Evolutionary conservation across 805 yeast species (phyloP), one percentile per base, ranked within the genome.

Genomic region (Suhomyces vadensis): DNA sequence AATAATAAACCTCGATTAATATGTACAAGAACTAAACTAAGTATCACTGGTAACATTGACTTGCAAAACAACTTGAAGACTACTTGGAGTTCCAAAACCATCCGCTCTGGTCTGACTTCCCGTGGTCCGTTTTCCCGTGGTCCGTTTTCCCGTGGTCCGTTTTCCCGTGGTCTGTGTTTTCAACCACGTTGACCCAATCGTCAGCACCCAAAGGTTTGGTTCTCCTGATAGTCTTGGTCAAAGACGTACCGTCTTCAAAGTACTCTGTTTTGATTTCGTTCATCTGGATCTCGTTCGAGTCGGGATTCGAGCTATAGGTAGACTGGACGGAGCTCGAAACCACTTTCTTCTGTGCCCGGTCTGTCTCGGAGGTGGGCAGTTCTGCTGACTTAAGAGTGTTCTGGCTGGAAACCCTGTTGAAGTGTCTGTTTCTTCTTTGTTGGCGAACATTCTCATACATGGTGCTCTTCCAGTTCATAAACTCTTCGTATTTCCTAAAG

Each of bases 401-500:
- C 29, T 14, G 21, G 5, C 6, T 10, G 3, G 25, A 20, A 20
- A 9, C 13, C 16, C n/a, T 21, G 16, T 13, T 20, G 13, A 14
- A 5, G 23, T 40, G 42, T 37, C 46, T 44, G 43, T 51, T 40
- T 29, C 46, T 46, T 48, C 73, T 68, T 49, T 73, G 71, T 38
- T 62, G 55, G 41, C 65, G 69, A n/a, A 71, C 55, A n/a, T 71
- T 54, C 43, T 71, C 69, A 41, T 65, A 71, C 79, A 81, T 81
- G 31, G 71, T 67, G n/a, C 73, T 61, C 54, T 74, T 78, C 91
- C 94, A 89, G 44, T 77, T 77, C 58, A 90, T 63, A 48, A 75
- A 80, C 26, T 79, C 85, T 21, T 81, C 80, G 60, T 78, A 83
- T 42, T 79, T 83, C 19, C 71, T 71, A 69, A 88, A 90, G 62